Evolutionary conservation across 2,329 filamentous ascomycete species (phyloP), one percentile per base, ranked within the genome.

Genomic region (Penicillium vulpinum): DNA sequence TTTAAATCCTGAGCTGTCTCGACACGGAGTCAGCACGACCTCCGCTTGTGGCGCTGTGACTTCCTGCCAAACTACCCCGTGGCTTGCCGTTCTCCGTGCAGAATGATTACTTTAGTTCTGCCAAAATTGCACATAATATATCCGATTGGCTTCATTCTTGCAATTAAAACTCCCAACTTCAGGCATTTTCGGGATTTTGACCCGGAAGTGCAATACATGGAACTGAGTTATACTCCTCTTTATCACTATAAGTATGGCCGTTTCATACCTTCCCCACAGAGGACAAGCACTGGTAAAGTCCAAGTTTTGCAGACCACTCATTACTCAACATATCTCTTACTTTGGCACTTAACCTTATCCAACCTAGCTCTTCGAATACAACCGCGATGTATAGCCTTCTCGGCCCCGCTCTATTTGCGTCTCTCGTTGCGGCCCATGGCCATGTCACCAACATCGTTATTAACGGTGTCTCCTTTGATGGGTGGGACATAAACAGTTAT

Each of bases 391-490:
- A 35, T 36, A 33, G 21, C 16, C 10, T 56, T 5, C 35, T 56
- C 13, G 33, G 40, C 7, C 33, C 47, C 4, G 26, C 40, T 4
- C 48, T 74, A 24, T 67, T 67, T 40, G 68, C 73, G 24, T 59
- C 62, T n/a, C 57, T 65, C 22, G 71, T 73, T 26, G 62, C 68
- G 28, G 67, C 65, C 26, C 73, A 71, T 53, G 71, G 71, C 13
- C 63, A 71, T 54, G 60, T 70, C 45, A 78, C 56, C 9, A 67
- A 71, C 61, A 76, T 75, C 61, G 71, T 67, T 71, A 76, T 70
- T 18, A 69, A 70, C 29, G 68, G 68, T 4, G 63, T 66, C 45
- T 73, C 69, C 51, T 75, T 74, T 26, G 61, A 64, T n/a, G 78
- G 79, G 18, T 80, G 74, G 65, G 67, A 77, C 51, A 69, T 74